Base-by-base conservation (phyloP, 352 stramenopile genomes). In the Phytopythium boreale region DNA sequence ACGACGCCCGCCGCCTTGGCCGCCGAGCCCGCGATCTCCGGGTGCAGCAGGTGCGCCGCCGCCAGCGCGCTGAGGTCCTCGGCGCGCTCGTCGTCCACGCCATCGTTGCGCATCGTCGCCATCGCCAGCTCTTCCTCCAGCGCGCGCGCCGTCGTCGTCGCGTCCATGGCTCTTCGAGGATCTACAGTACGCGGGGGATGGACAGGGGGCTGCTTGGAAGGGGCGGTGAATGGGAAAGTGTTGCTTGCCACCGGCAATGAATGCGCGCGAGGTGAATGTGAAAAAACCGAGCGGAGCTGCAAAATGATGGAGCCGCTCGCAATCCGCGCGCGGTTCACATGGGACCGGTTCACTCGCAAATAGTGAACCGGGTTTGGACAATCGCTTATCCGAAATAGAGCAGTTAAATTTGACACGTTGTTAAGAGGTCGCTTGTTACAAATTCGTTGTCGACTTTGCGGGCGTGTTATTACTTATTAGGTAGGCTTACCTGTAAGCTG, bases 21-120 rank as follows among this genome's bases (percentile, higher is more conserved):
- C 20, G 72, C 69, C 0, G 72, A 62, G 1, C 69, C 61, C 46
- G 74, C 64, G 29, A 75, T 56, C 43, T 80, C 62, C 11, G 70
- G 29, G 37, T 71, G 73, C 56, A 76, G 56, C 0, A 74, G n/a
- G 41, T 72, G 70, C 20, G 70, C 43, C 9, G 67, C 56, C 39
- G 56, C 56, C 17, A 61, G 56, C 37, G 34, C 56, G 37, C 22
- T 43, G 26, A 75, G 67, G 2, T 50, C 55, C 24, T 12, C 27
- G 11, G 7, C 34, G 34, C 34, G 34, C 11, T 44, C 36, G 55
- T 43, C 36, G 55, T 61, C 22, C 36, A 19, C 22, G 34, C 19
- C n/a, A 3, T 34, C 29, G 29, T 34, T 24, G 41, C 20, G 39
- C 19, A 20, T 46, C 17, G 56, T 29, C 22, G 37, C 37, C 37